A percentile compares a stretch with the other conserved stretches of the same genome.
Conservation (phyloP, 192 early-diverging fungal species). For the Coemansia sp. region DNA sequence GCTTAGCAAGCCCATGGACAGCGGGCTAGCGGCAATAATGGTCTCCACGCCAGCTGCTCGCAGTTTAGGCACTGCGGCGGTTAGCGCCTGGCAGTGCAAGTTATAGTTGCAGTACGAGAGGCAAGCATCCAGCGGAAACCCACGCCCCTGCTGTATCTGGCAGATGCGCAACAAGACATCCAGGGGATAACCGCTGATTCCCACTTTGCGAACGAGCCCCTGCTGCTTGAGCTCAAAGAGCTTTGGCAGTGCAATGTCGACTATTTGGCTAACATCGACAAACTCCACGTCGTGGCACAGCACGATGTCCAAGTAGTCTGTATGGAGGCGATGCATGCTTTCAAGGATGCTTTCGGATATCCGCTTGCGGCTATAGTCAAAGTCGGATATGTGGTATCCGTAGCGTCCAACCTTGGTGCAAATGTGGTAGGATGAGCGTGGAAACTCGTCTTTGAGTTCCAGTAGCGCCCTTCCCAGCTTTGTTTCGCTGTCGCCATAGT, state of each 20-base stretch:
- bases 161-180: conserved; percentile 60
- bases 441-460: conserved; percentile 51
- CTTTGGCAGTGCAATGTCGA: conserved; percentile 57
- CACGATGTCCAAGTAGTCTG: conserved; percentile 69
- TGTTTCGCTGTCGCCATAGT: conserved; percentile 67
- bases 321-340: conserved; percentile 61
- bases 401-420: conserved; percentile 76
- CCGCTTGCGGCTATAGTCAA: conserved; percentile 62
- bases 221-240: conserved; percentile 53
- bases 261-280: conserved; percentile 57
- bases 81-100: conserved; percentile 61
- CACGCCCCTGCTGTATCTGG: conserved; percentile 54
- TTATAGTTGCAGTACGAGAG: conserved; percentile 72
- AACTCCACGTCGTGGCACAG: conserved; percentile 79
- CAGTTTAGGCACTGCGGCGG: conserved; percentile 55
- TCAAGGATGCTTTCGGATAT: conserved; percentile 55
- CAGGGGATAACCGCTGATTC: conserved; percentile 70
- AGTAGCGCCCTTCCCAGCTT: conserved; percentile 63
- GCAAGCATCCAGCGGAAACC: conserved; percentile 60
- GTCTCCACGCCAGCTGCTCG: conserved; percentile 57
- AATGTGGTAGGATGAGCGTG: conserved; percentile 65
- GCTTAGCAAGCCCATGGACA: conserved; percentile 70
- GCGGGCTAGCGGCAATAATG: conserved; percentile 65
- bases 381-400: conserved; percentile 58
- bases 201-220: conserved; percentile 64